Percentiles rank a stretch among this genome's conserved stretches.
phyloP scores from a whole-genome alignment of 2,329 filamentous ascomycete genomes.

The Botrytis medusae region DNA sequence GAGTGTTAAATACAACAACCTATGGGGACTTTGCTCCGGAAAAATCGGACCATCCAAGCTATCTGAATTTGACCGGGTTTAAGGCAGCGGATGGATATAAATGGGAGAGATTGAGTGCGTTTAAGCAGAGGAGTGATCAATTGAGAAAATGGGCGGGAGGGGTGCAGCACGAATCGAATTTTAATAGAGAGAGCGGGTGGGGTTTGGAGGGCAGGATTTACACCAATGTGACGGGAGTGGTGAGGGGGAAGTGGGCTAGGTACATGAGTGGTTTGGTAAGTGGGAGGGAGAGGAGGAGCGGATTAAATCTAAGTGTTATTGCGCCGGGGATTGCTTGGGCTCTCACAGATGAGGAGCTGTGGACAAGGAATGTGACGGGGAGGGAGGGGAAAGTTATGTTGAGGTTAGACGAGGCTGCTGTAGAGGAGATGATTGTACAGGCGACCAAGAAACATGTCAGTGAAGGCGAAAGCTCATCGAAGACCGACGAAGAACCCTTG shows the following conservation, averaged over 20 bases:
- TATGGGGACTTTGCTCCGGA: slow-evolving; percentile 62
- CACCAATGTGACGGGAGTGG: slow-evolving; percentile 40
- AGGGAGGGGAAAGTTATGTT: slow-evolving; percentile 66
- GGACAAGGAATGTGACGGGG: slow-evolving; percentile 80
- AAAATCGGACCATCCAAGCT: slow-evolving; percentile 40
- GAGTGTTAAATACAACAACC: slow-evolving; percentile 53
- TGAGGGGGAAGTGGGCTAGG: slow-evolving; percentile 38
- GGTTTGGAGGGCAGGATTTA: slow-evolving; percentile 34
- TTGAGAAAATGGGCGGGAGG: slow-evolving; percentile 56
- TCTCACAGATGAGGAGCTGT: slow-evolving; percentile 52
- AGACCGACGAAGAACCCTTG: not conserved
- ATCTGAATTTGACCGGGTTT: slow-evolving; percentile 75
- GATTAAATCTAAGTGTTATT: slow-evolving; percentile 65
- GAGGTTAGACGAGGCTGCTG: slow-evolving; percentile 56
- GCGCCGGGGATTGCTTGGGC: slow-evolving; percentile 66
- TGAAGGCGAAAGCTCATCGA: not conserved
- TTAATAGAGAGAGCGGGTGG: slow-evolving; percentile 17
- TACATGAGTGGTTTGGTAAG: slow-evolving; percentile 31
- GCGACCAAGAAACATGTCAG: slow-evolving; percentile 24
- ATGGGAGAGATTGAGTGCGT: slow-evolving; percentile 71
- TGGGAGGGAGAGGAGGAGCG: slow-evolving; percentile 36
- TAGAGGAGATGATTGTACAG: slow-evolving; percentile 17
- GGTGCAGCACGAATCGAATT: slow-evolving; percentile 5
- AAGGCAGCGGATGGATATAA: slow-evolving; percentile 70
- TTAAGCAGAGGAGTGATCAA: slow-evolving; percentile 63